phyloP scores from a whole-genome alignment of 2,329 filamentous ascomycete genomes.

The Ascochyta koolunga region DNA sequence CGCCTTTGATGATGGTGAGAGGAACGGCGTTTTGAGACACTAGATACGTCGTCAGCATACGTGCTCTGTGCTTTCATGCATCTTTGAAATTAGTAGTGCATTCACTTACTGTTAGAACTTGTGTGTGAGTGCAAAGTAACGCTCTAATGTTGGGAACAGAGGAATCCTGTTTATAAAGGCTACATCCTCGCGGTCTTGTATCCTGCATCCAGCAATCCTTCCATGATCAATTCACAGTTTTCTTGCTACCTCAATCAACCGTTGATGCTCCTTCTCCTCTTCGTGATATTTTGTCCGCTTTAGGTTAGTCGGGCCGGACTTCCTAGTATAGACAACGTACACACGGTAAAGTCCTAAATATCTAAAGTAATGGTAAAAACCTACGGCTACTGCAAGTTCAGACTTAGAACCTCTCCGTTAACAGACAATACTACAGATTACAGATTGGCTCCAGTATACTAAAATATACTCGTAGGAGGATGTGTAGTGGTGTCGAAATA shows the following conservation, averaged over 20 bases:
- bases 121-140: not conserved
- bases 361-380: too few species aligned
- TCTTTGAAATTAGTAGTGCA: not conserved
- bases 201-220: not conserved
- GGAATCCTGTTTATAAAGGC: constrained; percentile 1
- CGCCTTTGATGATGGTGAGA: constrained; percentile 36
- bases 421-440: too few species aligned
- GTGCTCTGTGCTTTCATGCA: not conserved
- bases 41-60: not conserved
- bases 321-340: constrained; percentile 21
- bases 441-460: too few species aligned
- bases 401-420: too few species aligned
- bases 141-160: not conserved
- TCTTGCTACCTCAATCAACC: too few species aligned
- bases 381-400: too few species aligned
- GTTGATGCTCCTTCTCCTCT: constrained; percentile 6
- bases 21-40: constrained; percentile 27
- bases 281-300: constrained; percentile 26
- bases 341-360: not conserved
- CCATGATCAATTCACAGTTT: too few species aligned
- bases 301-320: constrained; percentile 25
- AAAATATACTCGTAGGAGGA: too few species aligned
- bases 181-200: not conserved
- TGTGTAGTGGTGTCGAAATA: too few species aligned
- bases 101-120: not conserved